These are phyloP conservation scores for Erysimum cheiranthoides DNA, from an alignment of 345 rosid genomes.

Conservation along the genomic window DNA sequence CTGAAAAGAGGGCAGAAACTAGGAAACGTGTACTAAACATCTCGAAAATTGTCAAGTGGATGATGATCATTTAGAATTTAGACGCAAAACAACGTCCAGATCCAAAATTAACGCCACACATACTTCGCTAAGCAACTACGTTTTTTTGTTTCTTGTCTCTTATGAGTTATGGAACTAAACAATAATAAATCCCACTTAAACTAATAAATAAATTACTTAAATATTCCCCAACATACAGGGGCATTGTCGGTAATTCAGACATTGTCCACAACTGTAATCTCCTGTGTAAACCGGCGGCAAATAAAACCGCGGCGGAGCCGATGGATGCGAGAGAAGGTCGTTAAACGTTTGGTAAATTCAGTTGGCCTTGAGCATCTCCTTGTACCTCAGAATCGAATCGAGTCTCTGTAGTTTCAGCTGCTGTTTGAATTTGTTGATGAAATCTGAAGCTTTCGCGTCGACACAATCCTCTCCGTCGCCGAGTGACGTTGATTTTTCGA, in stretches of 20 bases:
- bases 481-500: slow-evolving; percentile 32
- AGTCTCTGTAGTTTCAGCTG: slow-evolving; percentile 48
- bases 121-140: slow-evolving; percentile 25
- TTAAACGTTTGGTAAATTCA: background rate
- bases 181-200: slow-evolving; percentile 10
- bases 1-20: slow-evolving; percentile 11
- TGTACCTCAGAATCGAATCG: slow-evolving; percentile 49
- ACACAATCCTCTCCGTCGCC: slow-evolving; percentile 47
- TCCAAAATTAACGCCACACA: slow-evolving; percentile 45
- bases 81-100: slow-evolving; percentile 40
- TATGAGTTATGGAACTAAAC: background rate
- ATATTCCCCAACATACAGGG: slow-evolving; percentile 30
- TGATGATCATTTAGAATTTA: slow-evolving; percentile 4
- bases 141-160: background rate
- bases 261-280: background rate
- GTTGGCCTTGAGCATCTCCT: slow-evolving; percentile 44
- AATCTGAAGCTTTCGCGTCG: slow-evolving; percentile 52
- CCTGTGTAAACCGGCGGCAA: slow-evolving; percentile 18
- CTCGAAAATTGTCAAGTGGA: slow-evolving; percentile 23
- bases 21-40: slow-evolving; percentile 31
- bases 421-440: slow-evolving; percentile 50
- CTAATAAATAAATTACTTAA: slow-evolving; percentile 20
- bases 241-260: slow-evolving; percentile 14
- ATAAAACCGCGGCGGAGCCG: background rate
- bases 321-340: background rate